phyloP scores from a whole-genome alignment of 345 rosid species.

The Sisymbrium irio region DNA sequence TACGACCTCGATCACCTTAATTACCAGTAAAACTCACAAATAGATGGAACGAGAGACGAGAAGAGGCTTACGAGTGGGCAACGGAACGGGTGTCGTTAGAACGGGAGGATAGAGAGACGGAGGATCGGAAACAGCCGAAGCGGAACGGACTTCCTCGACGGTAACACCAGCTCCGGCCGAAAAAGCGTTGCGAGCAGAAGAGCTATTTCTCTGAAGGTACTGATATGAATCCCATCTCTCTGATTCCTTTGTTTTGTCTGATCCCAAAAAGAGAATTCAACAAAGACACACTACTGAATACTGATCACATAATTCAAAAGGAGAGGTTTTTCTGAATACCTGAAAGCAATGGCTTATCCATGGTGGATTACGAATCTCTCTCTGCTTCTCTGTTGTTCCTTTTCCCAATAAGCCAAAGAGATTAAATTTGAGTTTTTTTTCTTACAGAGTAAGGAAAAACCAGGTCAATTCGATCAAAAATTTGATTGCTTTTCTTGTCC shows the following conservation, averaged over 20 bases:
- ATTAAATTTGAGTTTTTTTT: conserved; percentile 10
- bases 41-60: neutral
- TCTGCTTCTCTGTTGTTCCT: neutral
- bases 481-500: neutral
- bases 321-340: conserved; percentile 34
- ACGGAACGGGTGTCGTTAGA: conserved; percentile 61
- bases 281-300: neutral
- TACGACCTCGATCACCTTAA: neutral
- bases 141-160: conserved; percentile 85
- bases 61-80: conserved; percentile 47
- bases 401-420: neutral
- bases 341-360: conserved; percentile 75
- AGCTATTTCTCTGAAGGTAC: conserved; percentile 65
- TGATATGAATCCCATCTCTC: conserved; percentile 75
- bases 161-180: conserved; percentile 77
- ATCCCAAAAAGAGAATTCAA: neutral
- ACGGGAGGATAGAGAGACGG: conserved; percentile 73
- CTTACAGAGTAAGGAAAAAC: conserved; percentile 25
- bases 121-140: conserved; percentile 73
- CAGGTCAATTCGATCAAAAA: conserved; percentile 5
- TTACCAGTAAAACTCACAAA: neutral
- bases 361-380: conserved; percentile 31
- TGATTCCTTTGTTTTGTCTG: conserved; percentile 46
- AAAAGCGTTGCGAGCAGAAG: conserved; percentile 58
- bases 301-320: neutral